Evolutionary conservation across 2,329 filamentous ascomycete genomes (phyloP).

Genomic region (Fusarium sp.): DNA sequence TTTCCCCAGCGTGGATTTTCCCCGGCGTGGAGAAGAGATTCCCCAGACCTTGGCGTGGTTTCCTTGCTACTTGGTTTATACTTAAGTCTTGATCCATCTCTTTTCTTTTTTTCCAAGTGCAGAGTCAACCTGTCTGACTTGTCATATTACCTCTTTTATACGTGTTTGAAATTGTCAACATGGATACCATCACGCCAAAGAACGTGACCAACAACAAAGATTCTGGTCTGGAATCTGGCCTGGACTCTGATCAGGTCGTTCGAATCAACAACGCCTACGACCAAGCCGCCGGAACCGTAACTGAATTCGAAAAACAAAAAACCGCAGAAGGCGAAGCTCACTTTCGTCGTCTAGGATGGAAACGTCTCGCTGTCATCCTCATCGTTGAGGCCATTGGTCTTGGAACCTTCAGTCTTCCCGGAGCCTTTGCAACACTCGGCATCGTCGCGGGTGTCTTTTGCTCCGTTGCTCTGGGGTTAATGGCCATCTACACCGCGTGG

Average conservation of each 20-base stretch:
- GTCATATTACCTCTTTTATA: background rate
- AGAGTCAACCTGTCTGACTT: background rate
- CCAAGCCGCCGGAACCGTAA: slow-evolving; percentile 40
- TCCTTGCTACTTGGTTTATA: background rate
- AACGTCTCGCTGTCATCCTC: slow-evolving; percentile 44
- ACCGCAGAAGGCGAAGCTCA: slow-evolving; percentile 38
- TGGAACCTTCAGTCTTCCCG: slow-evolving; percentile 44
- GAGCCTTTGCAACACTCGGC: slow-evolving; percentile 45
- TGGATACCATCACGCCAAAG: slow-evolving; percentile 7
- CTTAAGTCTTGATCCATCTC: background rate
- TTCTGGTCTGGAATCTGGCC: background rate
- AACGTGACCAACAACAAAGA: slow-evolving; percentile 3
- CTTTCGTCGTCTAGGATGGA: slow-evolving; percentile 44
- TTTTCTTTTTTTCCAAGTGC: rapidly evolving
- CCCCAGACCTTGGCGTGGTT: slow-evolving; percentile 27
- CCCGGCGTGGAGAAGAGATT: slow-evolving; percentile 20
- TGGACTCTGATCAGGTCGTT: slow-evolving; percentile 20
- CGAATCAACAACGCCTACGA: slow-evolving; percentile 35
- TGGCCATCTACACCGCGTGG: slow-evolving; percentile 58
- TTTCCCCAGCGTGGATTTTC: background rate
- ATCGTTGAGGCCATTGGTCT: slow-evolving; percentile 46
- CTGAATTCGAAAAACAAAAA: slow-evolving; percentile 46
- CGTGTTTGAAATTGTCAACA: background rate
- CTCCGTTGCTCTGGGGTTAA: slow-evolving; percentile 52
- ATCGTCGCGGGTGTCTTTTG: slow-evolving; percentile 55